phyloP scores from a whole-genome alignment of 352 stramenopile species.

The Phytophthora agathidicida region DNA sequence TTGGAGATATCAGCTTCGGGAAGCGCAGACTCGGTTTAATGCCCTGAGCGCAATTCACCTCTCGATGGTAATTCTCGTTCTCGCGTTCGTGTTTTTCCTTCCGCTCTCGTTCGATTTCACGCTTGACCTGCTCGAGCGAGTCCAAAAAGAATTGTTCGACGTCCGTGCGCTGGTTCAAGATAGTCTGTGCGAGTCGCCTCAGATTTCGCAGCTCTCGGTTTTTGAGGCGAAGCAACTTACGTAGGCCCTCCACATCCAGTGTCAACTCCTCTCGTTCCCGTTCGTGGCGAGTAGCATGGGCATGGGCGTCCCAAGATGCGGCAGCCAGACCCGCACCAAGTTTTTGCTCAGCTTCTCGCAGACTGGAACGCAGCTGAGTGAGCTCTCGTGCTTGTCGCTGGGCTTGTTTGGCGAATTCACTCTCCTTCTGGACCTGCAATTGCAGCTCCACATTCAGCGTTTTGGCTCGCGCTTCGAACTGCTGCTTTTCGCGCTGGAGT shows the following conservation, averaged over 20 bases:
- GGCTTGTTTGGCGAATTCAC: conserved; percentile 84
- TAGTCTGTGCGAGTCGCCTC: conserved; percentile 86
- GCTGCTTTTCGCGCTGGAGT: conserved; percentile 81
- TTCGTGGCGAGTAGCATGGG: conserved; percentile 48
- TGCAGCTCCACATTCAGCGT: conserved; percentile 75
- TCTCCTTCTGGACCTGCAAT: conserved; percentile 85
- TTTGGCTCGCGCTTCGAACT: conserved; percentile 66
- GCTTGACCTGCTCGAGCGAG: conserved; percentile 89
- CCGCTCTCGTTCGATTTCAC: conserved; percentile 65
- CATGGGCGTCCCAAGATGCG: conserved; percentile 72
- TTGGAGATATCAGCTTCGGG: conserved; percentile 47
- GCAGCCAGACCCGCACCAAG: conserved; percentile 70
- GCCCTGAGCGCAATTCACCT: conserved; percentile 52
- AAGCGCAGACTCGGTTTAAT: conserved; percentile 50
- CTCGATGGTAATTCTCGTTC: conserved; percentile 57
- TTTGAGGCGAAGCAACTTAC: conserved; percentile 89
- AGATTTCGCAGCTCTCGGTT: conserved; percentile 94
- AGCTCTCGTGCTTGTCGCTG: conserved; percentile 81
- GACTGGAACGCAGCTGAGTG: conserved; percentile 65
- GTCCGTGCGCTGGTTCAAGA: conserved; percentile 92
- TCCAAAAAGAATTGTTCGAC: conserved; percentile 94
- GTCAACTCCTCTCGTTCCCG: conserved; percentile 84
- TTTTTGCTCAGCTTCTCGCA: conserved; percentile 82
- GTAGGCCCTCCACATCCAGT: conserved; percentile 86
- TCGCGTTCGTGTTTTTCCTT: conserved; percentile 52